Evolutionary conservation across 2,329 filamentous ascomycete genomes (phyloP).

Genomic region (Colletotrichum sp.): DNA sequence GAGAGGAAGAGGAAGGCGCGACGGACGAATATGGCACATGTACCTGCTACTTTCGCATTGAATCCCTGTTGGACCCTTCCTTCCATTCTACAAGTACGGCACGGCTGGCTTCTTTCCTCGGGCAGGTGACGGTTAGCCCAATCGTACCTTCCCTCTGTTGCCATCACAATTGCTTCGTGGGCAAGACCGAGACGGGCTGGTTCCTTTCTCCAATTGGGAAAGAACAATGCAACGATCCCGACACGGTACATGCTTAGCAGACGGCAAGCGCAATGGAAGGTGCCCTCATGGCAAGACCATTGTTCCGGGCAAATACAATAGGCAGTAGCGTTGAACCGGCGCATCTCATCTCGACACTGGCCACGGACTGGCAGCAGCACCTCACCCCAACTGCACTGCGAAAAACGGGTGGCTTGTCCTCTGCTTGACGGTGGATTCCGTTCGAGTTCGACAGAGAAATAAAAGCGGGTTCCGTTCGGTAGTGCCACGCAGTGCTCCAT

Average conservation of each 20-base stretch:
- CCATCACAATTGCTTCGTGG: background rate
- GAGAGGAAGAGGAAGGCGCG: background rate
- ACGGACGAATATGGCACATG: background rate
- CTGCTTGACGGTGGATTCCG: background rate
- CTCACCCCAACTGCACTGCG: background rate
- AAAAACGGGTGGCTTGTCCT: background rate
- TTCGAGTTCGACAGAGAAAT: background rate
- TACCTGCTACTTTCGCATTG: background rate
- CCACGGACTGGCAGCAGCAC: background rate
- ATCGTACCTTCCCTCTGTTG: background rate
- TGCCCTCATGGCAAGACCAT: background rate
- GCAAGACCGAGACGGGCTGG: background rate
- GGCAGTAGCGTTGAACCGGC: background rate
- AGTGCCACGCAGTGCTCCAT: conserved; percentile 10
- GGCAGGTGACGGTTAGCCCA: background rate
- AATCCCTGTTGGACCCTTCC: background rate
- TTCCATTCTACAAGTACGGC: background rate
- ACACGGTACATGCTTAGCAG: background rate
- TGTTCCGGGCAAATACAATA: background rate
- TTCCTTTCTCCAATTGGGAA: background rate
- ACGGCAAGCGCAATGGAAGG: background rate
- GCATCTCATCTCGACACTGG: background rate
- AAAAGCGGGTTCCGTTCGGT: conserved; percentile 4
- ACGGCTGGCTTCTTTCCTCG: background rate
- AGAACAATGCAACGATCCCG: background rate